Evolutionary conservation across 306 rosid genomes (phyloP), one percentile per base, ranked within the genome.

Genomic region (Hippophae rhamnoides): DNA sequence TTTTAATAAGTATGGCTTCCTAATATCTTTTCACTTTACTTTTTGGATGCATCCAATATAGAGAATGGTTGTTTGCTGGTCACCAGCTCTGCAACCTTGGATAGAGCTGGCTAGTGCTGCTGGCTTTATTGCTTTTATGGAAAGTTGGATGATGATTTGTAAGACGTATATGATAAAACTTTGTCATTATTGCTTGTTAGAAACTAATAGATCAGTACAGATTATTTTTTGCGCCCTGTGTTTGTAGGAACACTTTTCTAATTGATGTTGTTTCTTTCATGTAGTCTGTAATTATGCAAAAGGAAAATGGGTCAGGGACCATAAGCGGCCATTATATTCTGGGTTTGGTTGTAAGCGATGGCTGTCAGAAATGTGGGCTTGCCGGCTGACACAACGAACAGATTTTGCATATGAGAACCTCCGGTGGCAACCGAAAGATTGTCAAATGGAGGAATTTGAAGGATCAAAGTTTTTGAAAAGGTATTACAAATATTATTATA

Each of bases 361-460:
- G 95, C 72, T 92, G n/a, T 85, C 98, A 42, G 50, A 67, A 40
- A 80, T 85, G 95, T 92, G 98, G 98, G 82, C 93, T 57, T 92
- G 88, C 80, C 89, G 85, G 71, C 14, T 85, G 88, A 87, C 85
- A 62, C 96, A 82, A 46, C 95, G 95, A 9, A 81, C 85, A 9
- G 95, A 92, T 81, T 92, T 92, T 77, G 61, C 82, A 7, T 92
- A 83, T 25, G 98, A 92, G 82, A 80, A 78, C 61, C 87, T 87
- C 69, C 75, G 93, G 46, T 92, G 98, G 98, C 82, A 87, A 69
- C 95, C 96, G 47, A 92, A 76, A 64, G 78, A 73, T 62, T 92
- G 96, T 75, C 83, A 85, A 62, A 73, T 92, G 95, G 93, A 88
- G 68, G 84, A 81, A 74, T 92, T 87, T 76, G 80, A 78, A 74